Conservation (phyloP, 768 basidiomycete species). For the Astraeus odoratus region DNA sequence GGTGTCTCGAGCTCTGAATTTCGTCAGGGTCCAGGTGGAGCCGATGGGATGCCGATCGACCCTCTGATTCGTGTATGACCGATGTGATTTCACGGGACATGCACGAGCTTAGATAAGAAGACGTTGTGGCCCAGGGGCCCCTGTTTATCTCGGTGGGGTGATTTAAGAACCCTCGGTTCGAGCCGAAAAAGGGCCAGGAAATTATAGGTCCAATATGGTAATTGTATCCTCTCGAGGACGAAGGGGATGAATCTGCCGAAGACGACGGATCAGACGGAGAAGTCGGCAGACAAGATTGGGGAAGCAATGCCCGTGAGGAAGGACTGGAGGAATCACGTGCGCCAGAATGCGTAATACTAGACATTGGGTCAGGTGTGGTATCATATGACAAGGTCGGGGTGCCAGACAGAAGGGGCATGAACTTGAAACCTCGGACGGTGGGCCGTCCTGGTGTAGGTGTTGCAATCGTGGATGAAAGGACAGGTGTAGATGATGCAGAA, state of each 20-base stretch:
- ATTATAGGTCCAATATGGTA: conserved; percentile 70
- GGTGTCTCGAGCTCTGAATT: conserved; percentile 63
- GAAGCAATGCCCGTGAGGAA: background rate
- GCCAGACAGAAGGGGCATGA: conserved; percentile 11
- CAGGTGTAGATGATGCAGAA: conserved; percentile 15
- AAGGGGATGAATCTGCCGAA: background rate
- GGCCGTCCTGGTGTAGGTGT: conserved; percentile 22
- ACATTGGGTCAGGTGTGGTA: background rate
- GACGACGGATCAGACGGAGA: background rate
- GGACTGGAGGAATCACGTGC: background rate
- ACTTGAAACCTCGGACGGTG: conserved; percentile 15
- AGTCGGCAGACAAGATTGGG: background rate
- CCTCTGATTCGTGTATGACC: conserved; percentile 74
- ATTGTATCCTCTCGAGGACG: conserved; percentile 23
- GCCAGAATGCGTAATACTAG: background rate
- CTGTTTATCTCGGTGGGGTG: conserved; percentile 68
- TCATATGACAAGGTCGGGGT: conserved; percentile 3
- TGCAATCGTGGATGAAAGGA: background rate
- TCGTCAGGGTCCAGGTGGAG: conserved; percentile 80
- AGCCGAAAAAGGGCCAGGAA: conserved; percentile 89
- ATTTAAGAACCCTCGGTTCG: conserved; percentile 64
- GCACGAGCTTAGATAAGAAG: conserved; percentile 59
- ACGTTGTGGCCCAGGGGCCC: conserved; percentile 66
- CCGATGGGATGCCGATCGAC: conserved; percentile 65
- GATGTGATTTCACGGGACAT: conserved; percentile 63